Conservation (phyloP, 805 yeast genomes). For the Starmerella tilneyi region DNA sequence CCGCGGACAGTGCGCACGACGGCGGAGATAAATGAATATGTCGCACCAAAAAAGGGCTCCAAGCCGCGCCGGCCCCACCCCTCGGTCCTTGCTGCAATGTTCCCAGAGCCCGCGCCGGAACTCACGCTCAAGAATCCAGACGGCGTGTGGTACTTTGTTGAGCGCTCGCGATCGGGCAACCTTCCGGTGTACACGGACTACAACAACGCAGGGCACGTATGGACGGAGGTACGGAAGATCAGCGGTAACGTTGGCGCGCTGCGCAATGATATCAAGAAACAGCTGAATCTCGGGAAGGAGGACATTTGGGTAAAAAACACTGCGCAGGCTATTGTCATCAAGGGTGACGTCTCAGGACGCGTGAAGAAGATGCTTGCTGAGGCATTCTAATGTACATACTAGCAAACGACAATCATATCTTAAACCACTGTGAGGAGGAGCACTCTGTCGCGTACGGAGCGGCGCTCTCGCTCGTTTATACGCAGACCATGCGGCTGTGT, state of each 20-base stretch:
- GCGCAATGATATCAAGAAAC: slow-evolving; percentile 51
- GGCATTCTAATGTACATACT: slow-evolving; percentile 9
- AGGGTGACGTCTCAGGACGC: slow-evolving; percentile 37
- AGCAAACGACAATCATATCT: too few relatives aligned
- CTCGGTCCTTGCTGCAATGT: slow-evolving; percentile 10
- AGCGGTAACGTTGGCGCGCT: slow-evolving; percentile 58
- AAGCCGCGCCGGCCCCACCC: slow-evolving; percentile 1
- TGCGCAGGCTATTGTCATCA: slow-evolving; percentile 44
- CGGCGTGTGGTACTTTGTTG: slow-evolving; percentile 22
- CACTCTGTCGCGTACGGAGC: too few relatives aligned
- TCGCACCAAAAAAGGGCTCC: slow-evolving; percentile 1
- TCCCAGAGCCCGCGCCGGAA: slow-evolving; percentile 11
- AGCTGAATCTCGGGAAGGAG: slow-evolving; percentile 39
- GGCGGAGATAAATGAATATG: slow-evolving; percentile 13
- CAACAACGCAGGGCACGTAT: slow-evolving; percentile 50
- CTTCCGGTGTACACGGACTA: slow-evolving; percentile 72
- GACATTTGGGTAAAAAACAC: slow-evolving; percentile 42
- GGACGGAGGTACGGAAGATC: slow-evolving; percentile 64
- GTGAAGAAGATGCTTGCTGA: slow-evolving; percentile 33
- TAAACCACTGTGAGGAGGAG: too few relatives aligned
- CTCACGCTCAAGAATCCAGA: slow-evolving; percentile 5
- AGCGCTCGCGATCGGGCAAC: slow-evolving; percentile 39
- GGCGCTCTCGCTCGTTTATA: too few relatives aligned
- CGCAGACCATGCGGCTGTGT: too few relatives aligned
- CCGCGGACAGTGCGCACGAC: slow-evolving; percentile 38